Percentiles rank a stretch among this genome's conserved stretches.
phyloP scores from a whole-genome alignment of 1,139 yeast genomes.

The Lodderomyces orthopsilosis region DNA sequence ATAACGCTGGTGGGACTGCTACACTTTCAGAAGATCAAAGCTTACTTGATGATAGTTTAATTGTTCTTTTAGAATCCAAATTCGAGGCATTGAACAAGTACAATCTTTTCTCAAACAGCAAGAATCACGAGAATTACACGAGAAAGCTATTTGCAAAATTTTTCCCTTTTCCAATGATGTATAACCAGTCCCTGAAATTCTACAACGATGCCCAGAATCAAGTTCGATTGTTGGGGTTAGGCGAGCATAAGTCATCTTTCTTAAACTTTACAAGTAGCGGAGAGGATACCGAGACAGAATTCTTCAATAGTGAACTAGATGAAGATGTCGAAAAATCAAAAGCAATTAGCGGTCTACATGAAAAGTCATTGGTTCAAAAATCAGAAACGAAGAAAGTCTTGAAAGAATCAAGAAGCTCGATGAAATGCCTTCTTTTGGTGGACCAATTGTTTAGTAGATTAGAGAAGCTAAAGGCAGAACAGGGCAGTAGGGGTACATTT shows the following conservation, averaged over 20 bases:
- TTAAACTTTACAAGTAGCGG: conserved; percentile 20
- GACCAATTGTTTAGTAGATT: conserved; percentile 31
- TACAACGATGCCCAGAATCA: conserved; percentile 48
- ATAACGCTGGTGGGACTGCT: conserved; percentile 6
- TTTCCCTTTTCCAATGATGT: conserved; percentile 85
- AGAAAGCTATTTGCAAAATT: conserved; percentile 57
- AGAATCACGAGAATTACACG: conserved; percentile 64
- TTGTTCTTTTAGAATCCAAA: conserved; percentile 36
- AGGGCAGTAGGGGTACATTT: not conserved
- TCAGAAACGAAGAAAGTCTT: conserved; percentile 40
- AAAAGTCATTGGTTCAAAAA: conserved; percentile 43
- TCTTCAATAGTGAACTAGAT: conserved; percentile 23
- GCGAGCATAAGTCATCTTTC: conserved; percentile 28
- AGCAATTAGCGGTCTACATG: conserved; percentile 51
- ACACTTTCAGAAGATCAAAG: conserved; percentile 15
- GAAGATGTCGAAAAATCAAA: conserved; percentile 24
- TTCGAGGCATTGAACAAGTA: conserved; percentile 56
- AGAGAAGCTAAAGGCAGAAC: conserved; percentile 16
- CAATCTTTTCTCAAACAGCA: conserved; percentile 56
- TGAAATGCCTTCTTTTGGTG: conserved; percentile 48
- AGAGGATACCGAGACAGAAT: conserved; percentile 25
- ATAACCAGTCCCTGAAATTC: conserved; percentile 63
- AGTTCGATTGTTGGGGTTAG: conserved; percentile 40
- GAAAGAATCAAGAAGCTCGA: conserved; percentile 50
- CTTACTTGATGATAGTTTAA: conserved; percentile 25